Base-by-base conservation (phyloP, 176 grass and related monocot species). In the Oryza brachyantha region DNA sequence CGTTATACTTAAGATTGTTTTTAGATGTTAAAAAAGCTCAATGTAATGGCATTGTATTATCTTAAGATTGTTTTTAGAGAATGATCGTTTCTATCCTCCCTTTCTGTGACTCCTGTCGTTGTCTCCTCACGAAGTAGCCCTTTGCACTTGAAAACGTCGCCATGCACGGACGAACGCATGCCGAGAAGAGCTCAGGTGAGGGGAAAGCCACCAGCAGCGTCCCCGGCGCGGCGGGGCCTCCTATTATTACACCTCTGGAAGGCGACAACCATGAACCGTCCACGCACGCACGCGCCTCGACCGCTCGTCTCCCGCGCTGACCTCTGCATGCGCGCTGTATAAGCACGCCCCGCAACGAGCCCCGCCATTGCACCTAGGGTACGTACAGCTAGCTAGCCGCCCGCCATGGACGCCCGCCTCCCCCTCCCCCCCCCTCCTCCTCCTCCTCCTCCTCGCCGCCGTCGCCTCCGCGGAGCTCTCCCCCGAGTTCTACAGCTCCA, bases 351-450 rank as follows among this genome's bases (percentile, higher is more conserved):
- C 46, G 21, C n/a, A 46, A 2, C 43, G 64, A 65, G 86, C 35
- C 63, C 40, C 46, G 11, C n/a, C 61, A 38, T 28, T 61, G 2
- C 76, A 64, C 36, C 62, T 45, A 45, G 38, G 9, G 11, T 61
- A 9, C 37, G 14, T 34, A 25, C 60, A 10, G n/a, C n/a, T n/a
- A n/a, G n/a, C n/a, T n/a, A n/a, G n/a, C n/a, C 25, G 0, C 34
- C 12, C 48, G 17, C 17, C 4, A 84, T 84, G 86, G 71, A 80
- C 55, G 61, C 80, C 75, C n/a, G 42, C 45, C 82, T 68, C 82
- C 25, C 66, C 13, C 64, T 69, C 61, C 24, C 76, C 69, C 8
- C 64, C 46, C 17, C n/a, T n/a, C 82, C 25, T 72, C 13, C 64
- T 69, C 61, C 24, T 80, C 69, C 8, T 72, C 46, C 17, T 52